These are phyloP conservation scores for Colletotrichum tropicale DNA, from an alignment of 2,329 filamentous ascomycete species.

Conservation along the genomic window DNA sequence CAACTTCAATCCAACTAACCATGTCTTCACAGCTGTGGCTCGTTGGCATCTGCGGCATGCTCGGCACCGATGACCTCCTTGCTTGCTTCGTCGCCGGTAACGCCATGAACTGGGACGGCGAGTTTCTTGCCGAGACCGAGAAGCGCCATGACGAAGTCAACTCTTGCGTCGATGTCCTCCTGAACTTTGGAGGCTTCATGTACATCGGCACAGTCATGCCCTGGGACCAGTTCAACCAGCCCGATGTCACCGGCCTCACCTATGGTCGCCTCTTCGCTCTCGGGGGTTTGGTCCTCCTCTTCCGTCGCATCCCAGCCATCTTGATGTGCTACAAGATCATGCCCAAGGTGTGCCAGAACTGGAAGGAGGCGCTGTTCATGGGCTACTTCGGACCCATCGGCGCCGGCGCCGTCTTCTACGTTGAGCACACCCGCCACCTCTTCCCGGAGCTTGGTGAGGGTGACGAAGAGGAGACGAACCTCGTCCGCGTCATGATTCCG, in stretches of 20 bases:
- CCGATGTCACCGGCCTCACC: conserved; percentile 57
- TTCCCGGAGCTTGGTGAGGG: conserved; percentile 41
- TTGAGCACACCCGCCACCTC: conserved; percentile 52
- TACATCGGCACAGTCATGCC: conserved; percentile 62
- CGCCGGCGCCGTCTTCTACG: conserved; percentile 79
- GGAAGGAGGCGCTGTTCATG: conserved; percentile 65
- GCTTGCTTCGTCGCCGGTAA: conserved; percentile 66
- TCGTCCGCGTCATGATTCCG: conserved; percentile 40
- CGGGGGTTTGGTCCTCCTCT: conserved; percentile 56
- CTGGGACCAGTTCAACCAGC: conserved; percentile 56
- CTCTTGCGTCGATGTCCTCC: conserved; percentile 58
- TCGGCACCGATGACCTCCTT: conserved; percentile 64
- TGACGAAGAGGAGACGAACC: conserved; percentile 33
- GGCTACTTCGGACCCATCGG: conserved; percentile 79
- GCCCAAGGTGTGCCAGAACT: conserved; percentile 53
- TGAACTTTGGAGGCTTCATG: conserved; percentile 68
- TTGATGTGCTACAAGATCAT: conserved; percentile 59
- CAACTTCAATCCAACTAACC: background rate
- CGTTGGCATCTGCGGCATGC: conserved; percentile 59
- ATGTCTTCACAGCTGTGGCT: conserved; percentile 51
- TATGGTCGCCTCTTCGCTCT: conserved; percentile 52
- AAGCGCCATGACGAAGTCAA: conserved; percentile 66
- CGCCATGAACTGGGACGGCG: conserved; percentile 65
- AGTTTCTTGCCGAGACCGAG: conserved; percentile 60
- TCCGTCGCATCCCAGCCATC: conserved; percentile 62